phyloP scores from a whole-genome alignment of 2,329 filamentous ascomycete genomes.

The Paecilomyces variotii region DNA sequence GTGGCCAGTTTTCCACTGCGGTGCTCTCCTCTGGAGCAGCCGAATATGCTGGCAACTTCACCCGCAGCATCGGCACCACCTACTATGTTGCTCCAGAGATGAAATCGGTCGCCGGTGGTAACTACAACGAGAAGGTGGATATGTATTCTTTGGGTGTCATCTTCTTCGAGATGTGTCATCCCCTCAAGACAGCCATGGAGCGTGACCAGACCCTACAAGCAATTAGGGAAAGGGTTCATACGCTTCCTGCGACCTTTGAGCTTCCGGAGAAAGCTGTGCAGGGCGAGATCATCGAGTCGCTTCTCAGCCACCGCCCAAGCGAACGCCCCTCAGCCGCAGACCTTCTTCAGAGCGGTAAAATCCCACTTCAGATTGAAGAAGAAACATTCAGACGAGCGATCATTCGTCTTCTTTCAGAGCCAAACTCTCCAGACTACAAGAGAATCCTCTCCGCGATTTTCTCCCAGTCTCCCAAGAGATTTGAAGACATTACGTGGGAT shows the following conservation, averaged over 20 bases:
- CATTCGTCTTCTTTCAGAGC: slow-evolving; percentile 65
- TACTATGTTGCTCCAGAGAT: slow-evolving; percentile 93
- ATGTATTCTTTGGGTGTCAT: slow-evolving; percentile 98
- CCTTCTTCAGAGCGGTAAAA: slow-evolving; percentile 73
- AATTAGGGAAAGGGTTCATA: slow-evolving; percentile 59
- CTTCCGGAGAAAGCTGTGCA: slow-evolving; percentile 60
- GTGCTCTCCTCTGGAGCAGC: slow-evolving; percentile 28
- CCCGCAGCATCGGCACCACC: slow-evolving; percentile 62
- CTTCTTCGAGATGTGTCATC: slow-evolving; percentile 91
- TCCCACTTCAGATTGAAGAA: slow-evolving; percentile 87
- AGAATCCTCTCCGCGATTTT: slow-evolving; percentile 86
- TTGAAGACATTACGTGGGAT: slow-evolving; percentile 76
- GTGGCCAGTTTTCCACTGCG: slow-evolving; percentile 54
- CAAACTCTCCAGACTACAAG: slow-evolving; percentile 77
- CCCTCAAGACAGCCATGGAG: slow-evolving; percentile 56
- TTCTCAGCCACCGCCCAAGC: slow-evolving; percentile 75
- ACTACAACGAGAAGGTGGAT: slow-evolving; percentile 90
- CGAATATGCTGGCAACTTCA: slow-evolving; percentile 33
- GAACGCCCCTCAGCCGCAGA: slow-evolving; percentile 76
- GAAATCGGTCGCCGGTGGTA: slow-evolving; percentile 62
- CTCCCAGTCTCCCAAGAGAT: slow-evolving; percentile 62
- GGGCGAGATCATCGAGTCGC: slow-evolving; percentile 66
- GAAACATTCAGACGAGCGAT: slow-evolving; percentile 81
- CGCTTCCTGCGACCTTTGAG: slow-evolving; percentile 65
- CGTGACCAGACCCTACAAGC: slow-evolving; percentile 57